Evolutionary conservation across 306 rosid species (phyloP).

Genomic region (Corylus americana): DNA sequence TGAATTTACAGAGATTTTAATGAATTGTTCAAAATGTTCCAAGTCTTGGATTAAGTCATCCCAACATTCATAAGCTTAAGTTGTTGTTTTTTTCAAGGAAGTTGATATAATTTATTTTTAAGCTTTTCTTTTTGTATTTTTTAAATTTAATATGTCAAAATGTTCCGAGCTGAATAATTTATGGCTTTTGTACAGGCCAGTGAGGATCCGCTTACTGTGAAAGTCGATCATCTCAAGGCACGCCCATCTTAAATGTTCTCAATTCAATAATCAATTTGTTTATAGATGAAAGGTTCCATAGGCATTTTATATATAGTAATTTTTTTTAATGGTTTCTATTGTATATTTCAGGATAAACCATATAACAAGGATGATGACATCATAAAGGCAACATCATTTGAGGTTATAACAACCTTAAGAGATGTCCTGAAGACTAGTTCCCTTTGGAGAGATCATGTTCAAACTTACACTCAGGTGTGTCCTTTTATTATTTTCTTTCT

Average conservation of each 20-base stretch:
- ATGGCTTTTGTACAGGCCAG: conserved; percentile 58
- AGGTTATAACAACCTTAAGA: conserved; percentile 92
- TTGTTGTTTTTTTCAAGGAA: neutral
- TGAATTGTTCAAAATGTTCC: conserved; percentile 3
- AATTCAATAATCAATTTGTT: conserved; percentile 3
- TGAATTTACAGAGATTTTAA: conserved; percentile 15
- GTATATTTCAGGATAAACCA: conserved; percentile 70
- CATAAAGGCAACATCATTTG: conserved; percentile 93
- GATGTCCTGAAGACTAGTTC: conserved; percentile 98
- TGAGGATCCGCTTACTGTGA: conserved; percentile 95
- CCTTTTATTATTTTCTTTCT: conserved; percentile 11
- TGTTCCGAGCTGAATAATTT: conserved; percentile 7
- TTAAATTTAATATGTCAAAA: neutral
- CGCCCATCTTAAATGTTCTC: conserved; percentile 22
- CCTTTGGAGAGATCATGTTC: conserved; percentile 99
- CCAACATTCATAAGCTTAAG: neutral
- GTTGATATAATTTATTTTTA: neutral
- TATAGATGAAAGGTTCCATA: conserved; percentile 5
- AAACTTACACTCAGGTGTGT: conserved; percentile 88
- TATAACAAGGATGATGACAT: conserved; percentile 91
- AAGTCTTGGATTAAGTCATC: neutral
- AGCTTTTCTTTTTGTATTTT: neutral
- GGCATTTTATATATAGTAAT: neutral
- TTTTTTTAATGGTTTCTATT: conserved; percentile 11
- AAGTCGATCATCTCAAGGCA: conserved; percentile 99